Percentiles rank a stretch among this genome's conserved stretches.
Conservation (phyloP, 805 yeast species). For the Candida anglica region DNA sequence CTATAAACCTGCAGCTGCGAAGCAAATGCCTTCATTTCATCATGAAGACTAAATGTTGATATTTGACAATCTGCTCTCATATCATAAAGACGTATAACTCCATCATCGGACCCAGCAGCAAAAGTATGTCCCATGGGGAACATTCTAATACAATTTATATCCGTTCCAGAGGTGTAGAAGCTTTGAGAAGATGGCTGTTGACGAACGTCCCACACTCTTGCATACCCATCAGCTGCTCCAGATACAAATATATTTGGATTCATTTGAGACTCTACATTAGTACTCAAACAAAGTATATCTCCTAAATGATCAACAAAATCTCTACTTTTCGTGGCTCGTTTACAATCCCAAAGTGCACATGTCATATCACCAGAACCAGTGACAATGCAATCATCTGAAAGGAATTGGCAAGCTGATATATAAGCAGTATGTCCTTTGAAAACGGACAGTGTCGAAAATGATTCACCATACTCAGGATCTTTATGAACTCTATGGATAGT, state of each 20-base stretch:
- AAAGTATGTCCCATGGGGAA: constrained; percentile 72
- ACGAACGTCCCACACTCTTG: constrained; percentile 64
- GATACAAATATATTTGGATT: constrained; percentile 44
- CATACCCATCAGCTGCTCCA: constrained; percentile 67
- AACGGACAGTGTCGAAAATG: constrained; percentile 39
- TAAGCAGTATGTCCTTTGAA: constrained; percentile 83
- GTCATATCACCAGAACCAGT: constrained; percentile 85
- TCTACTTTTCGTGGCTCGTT: constrained; percentile 48
- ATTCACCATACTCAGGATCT: not conserved
- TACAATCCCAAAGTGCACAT: constrained; percentile 74
- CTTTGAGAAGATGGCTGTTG: constrained; percentile 44
- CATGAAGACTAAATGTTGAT: constrained; percentile 38
- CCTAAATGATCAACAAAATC: constrained; percentile 67
- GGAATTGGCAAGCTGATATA: constrained; percentile 68
- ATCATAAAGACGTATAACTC: constrained; percentile 65
- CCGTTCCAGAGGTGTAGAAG: constrained; percentile 56
- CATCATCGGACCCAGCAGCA: constrained; percentile 78
- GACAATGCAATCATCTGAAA: constrained; percentile 51
- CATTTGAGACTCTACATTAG: constrained; percentile 6
- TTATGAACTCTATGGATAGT: constrained; percentile 51
- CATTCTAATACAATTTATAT: constrained; percentile 56
- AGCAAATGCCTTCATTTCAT: constrained; percentile 4
- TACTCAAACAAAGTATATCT: constrained; percentile 55
- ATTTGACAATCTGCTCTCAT: constrained; percentile 72
- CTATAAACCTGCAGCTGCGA: not conserved